Evolutionary conservation across 108 stramenopile species (phyloP).

Genomic region (Parmales sp.): DNA sequence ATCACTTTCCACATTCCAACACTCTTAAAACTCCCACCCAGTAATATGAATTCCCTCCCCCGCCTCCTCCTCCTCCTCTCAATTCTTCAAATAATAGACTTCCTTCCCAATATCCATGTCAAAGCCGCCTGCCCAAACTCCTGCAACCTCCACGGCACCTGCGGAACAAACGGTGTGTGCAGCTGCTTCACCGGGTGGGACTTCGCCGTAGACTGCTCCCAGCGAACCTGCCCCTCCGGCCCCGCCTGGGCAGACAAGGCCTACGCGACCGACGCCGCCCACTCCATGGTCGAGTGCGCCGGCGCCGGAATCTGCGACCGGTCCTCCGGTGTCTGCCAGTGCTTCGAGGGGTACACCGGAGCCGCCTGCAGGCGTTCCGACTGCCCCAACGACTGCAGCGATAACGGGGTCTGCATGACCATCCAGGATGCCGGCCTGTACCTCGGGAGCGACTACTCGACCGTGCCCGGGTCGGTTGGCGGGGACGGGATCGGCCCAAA

Average conservation of each 20-base stretch:
- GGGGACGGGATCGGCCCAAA: conserved; percentile 23
- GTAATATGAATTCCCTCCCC: too few relatives aligned
- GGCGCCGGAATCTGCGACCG: neutral
- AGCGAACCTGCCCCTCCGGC: neutral
- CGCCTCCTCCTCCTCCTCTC: too few relatives aligned
- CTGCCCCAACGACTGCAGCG: conserved; percentile 30
- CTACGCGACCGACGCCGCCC: neutral
- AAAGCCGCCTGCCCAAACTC: conserved; percentile 44
- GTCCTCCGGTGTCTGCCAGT: conserved; percentile 13
- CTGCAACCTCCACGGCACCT: conserved; percentile 56
- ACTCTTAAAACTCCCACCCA: too few relatives aligned
- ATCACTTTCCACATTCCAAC: too few relatives aligned
- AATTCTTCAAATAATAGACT: too few relatives aligned
- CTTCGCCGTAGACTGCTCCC: conserved; percentile 6
- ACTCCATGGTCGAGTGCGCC: neutral
- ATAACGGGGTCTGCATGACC: conserved; percentile 39
- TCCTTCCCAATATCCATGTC: too few relatives aligned
- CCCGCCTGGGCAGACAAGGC: neutral
- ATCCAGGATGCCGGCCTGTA: too few relatives aligned
- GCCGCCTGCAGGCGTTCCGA: conserved; percentile 21
- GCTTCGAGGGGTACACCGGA: conserved; percentile 25
- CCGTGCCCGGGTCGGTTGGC: too few relatives aligned
- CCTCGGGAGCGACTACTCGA: too few relatives aligned
- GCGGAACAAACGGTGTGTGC: conserved; percentile 50
- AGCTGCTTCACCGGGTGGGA: conserved; percentile 40